Base-by-base conservation (phyloP, 306 rosid species). In the Abrus pulchellus region DNA sequence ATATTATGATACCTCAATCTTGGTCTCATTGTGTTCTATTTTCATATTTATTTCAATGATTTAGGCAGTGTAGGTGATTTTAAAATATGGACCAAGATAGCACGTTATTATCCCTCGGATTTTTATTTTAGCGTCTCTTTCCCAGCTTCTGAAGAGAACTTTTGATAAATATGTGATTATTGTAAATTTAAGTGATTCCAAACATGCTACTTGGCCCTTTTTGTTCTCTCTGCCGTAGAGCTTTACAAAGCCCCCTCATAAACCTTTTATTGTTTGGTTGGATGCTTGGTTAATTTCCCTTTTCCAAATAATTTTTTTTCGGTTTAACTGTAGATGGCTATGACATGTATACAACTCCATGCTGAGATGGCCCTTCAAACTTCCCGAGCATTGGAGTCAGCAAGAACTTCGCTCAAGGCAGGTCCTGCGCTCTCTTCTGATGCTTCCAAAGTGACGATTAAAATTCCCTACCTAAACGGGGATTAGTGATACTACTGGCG, bases 331-430 rank as follows among this genome's bases (percentile, higher is more conserved):
- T 61, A 93, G 98, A 93, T 91, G 96, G 99, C 98, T 72, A 77
- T 90, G 90, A 83, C 88, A 77, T 93, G 98, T 80, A 83, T 93
- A 50, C 96, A 89, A 88, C 96, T 95, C 61, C 98, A 95, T 75
- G 90, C 96, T 4, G 99, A 95, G 87, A 90, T 95, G 98, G 99
- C 99, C 60, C 98, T 93, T 78, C 99, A 89, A 86, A 90, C 99
- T 68, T 74, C 99, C 36, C 87, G 99, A 84, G 88, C 94, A 0
- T 77, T 95, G 77, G 96, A 95, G 78, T 90, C 97, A 9, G 72
- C 82, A 73, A 89, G 88, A 83, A 89, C 86, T 67, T 76, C 91
- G 9, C 62, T 84, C 74, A 84, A 79, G 77, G 65, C 83, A 30
- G 83, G 83, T 47, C 79, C 90, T 63, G 81, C 72, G 50, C 87